Percentiles rank a stretch among this genome's conserved stretches.
These are phyloP conservation scores for Ichthyophonus hoferi DNA, from an alignment of 208 protist species.

Conservation along the genomic window DNA sequence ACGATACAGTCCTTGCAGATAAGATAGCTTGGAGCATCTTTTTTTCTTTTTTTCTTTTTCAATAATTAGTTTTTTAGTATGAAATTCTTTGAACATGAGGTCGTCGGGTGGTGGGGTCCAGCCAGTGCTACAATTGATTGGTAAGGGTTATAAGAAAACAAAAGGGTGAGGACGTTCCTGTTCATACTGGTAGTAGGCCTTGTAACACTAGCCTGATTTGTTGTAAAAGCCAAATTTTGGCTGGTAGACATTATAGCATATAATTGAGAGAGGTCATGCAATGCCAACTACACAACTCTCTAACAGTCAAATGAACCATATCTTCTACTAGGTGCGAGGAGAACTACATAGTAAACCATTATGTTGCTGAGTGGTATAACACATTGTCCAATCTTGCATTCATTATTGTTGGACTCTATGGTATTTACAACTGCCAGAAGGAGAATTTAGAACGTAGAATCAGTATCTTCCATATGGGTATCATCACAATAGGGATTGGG, in stretches of 20 bases:
- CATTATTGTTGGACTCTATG: neutral
- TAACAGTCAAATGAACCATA: neutral
- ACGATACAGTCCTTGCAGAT: too few species aligned
- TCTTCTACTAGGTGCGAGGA: conserved; percentile 10
- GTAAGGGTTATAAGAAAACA: neutral
- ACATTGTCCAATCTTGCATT: conserved; percentile 23
- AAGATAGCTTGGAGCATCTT: too few species aligned
- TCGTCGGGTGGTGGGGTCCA: neutral
- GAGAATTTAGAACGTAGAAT: neutral
- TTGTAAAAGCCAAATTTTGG: too few species aligned
- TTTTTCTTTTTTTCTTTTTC: too few species aligned
- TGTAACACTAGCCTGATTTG: too few species aligned
- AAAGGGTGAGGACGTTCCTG: neutral
- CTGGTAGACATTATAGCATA: too few species aligned
- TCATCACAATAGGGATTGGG: conserved; percentile 13
- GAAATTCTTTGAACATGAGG: neutral
- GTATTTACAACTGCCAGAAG: neutral
- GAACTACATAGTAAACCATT: conserved; percentile 18
- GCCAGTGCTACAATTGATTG: neutral
- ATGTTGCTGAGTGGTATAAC: conserved; percentile 42
- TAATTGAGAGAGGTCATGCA: too few species aligned
- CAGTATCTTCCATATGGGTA: neutral
- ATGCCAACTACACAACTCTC: neutral
- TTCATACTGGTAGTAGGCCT: neutral
- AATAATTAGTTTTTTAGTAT: too few species aligned